A percentile compares a stretch with the other conserved stretches of the same genome.
Conservation (phyloP, 495 filamentous ascomycete species). For the Sabuloglossum arenarium region DNA sequence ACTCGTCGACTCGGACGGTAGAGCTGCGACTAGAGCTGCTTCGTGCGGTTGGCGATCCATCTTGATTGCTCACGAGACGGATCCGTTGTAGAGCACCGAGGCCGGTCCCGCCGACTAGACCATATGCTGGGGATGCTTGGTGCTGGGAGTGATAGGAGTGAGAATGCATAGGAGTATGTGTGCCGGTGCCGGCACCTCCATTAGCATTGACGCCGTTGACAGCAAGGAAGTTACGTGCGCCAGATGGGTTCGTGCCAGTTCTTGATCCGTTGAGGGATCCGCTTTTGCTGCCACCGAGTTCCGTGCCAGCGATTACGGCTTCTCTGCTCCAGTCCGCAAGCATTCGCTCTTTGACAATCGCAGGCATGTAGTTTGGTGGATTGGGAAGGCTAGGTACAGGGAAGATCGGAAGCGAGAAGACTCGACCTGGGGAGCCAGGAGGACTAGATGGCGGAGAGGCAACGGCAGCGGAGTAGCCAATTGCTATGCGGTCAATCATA, state of each 20-base stretch:
- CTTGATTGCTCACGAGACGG: constrained; percentile 22
- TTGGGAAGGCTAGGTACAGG: constrained; percentile 6
- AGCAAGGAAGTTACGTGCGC: constrained; percentile 32
- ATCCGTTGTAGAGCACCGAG: constrained; percentile 11
- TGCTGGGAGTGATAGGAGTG: constrained; percentile 8
- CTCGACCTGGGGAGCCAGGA: constrained; percentile 44
- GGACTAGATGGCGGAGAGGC: constrained; percentile 46
- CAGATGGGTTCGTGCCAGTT: constrained; percentile 30
- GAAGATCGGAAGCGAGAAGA: constrained; percentile 31
- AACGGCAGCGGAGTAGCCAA: constrained; percentile 36
- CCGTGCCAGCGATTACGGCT: constrained; percentile 39
- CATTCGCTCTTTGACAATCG: constrained; percentile 45
- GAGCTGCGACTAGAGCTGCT: constrained; percentile 38
- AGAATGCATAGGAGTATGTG: constrained; percentile 5
- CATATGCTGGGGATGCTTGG: constrained; percentile 9
- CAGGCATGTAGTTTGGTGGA: constrained; percentile 18
- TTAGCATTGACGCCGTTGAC: constrained; percentile 24
- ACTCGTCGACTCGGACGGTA: constrained; percentile 68
- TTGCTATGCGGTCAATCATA: constrained; percentile 51
- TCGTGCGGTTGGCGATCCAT: constrained; percentile 27
- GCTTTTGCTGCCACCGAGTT: constrained; percentile 42
- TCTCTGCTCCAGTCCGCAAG: constrained; percentile 63
- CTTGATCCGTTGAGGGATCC: constrained; percentile 54
- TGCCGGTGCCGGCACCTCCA: background rate
- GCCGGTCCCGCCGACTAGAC: constrained; percentile 7